A percentile compares a stretch with the other conserved stretches of the same genome.
These are phyloP conservation scores for Chaetomiaceae sp. DNA, from an alignment of 2,329 filamentous ascomycete species.

Conservation along the genomic window DNA sequence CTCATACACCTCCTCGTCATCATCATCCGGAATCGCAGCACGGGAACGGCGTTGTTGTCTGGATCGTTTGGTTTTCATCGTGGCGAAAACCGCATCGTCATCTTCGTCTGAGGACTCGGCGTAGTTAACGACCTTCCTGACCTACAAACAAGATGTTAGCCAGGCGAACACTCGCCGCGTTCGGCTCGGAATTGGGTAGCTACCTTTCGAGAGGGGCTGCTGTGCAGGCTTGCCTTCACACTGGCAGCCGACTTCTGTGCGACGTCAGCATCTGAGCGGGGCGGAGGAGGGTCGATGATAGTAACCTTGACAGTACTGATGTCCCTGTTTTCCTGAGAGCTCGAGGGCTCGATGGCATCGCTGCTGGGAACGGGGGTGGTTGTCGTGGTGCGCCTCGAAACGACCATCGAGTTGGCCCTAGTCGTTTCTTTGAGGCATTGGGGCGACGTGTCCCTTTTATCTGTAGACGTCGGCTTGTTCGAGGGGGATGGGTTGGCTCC, in stretches of 20 bases:
- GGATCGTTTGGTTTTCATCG: slow-evolving; percentile 38
- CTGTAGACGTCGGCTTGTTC: slow-evolving; percentile 27
- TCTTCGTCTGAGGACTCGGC: slow-evolving; percentile 80
- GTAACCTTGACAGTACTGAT: slow-evolving; percentile 38
- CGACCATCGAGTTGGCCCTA: slow-evolving; percentile 43
- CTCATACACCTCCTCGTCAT: slow-evolving; percentile 66
- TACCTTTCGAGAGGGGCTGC: slow-evolving; percentile 80
- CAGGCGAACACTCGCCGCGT: neutral
- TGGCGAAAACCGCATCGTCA: slow-evolving; percentile 65
- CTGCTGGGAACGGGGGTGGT: slow-evolving; percentile 78
- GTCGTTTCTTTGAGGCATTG: slow-evolving; percentile 45
- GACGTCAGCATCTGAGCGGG: slow-evolving; percentile 40
- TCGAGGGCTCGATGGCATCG: slow-evolving; percentile 63
- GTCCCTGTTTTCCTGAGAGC: slow-evolving; percentile 63
- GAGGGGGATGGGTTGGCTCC: slow-evolving; percentile 28
- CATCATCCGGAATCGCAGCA: slow-evolving; percentile 62
- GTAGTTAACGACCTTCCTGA: slow-evolving; percentile 65
- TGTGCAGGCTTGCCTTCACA: slow-evolving; percentile 42
- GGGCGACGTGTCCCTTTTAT: slow-evolving; percentile 30
- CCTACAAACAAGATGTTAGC: slow-evolving; percentile 33
- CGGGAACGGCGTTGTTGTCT: slow-evolving; percentile 46
- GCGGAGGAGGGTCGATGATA: slow-evolving; percentile 32
- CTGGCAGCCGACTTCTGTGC: slow-evolving; percentile 39
- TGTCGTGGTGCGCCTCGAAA: slow-evolving; percentile 39
- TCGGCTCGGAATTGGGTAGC: neutral